Evolutionary conservation across 106 monocot species (phyloP), one percentile per base, ranked within the genome.

Genomic region (Allium sativum): DNA sequence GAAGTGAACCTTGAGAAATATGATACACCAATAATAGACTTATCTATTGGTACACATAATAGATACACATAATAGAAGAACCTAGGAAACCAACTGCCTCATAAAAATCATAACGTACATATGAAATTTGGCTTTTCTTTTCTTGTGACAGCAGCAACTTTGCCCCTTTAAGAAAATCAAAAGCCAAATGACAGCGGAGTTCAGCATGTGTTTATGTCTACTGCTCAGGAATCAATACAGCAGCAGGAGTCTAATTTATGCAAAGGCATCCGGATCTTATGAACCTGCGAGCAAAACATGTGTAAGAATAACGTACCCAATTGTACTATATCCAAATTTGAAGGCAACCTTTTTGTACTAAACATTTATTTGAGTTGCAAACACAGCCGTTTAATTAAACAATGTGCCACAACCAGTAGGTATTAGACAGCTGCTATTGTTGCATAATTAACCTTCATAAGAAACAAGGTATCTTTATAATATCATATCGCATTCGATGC

Each of bases 81-180:
- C 58, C 58, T 58, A 58, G 58, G 58, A 58, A 58, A 58, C 41
- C 41, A 58, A 42, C 58, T 40, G 58, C 31, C 31, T 13, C 16
- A 15, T 58, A 7, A 58, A 13, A 31, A 31, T 31, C 2, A 31
- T 31, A 31, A 31, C 31, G 5, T 31, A n/a, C n/a, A n/a, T n/a
- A 31, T 31, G 5, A 31, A 31, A 14, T 13, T 20, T 12, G 10
- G 56, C 20, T 21, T 14, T 18, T 58, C 40, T 40, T 1, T 19
- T 14, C 16, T 40, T 31, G 5, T 31, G 31, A 31, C 31, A 31
- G 31, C 31, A 31, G 3, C 55, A 9, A 13, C 17, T 22, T 31
- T 58, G 58, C 58, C 41, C 16, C 58, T n/a, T 14, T 14, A 20
- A 13, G 1, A 14, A n/a, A 13, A 4, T 15, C 41, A 58, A 58